These are phyloP conservation scores for Trypanosoma conorhini DNA, from an alignment of 208 protist species.

Conservation along the genomic window DNA sequence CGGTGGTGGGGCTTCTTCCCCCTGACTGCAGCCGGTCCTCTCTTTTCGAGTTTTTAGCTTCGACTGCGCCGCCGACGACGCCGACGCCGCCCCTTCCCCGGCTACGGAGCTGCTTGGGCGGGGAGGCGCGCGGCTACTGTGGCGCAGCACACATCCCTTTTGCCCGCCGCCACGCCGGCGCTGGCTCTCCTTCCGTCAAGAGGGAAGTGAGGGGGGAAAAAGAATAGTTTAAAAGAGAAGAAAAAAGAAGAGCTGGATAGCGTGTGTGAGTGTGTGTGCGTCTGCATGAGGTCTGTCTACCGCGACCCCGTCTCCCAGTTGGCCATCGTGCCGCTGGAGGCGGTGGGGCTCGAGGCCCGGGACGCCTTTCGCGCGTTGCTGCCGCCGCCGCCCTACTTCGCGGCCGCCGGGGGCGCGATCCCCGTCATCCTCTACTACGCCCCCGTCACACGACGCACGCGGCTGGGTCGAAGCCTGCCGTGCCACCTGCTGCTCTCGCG, in stretches of 20 bases:
- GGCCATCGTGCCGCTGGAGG: constrained; percentile 13
- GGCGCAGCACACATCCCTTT: background rate
- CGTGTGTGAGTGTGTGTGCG: background rate
- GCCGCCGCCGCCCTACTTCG: background rate
- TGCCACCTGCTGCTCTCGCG: constrained; percentile 20
- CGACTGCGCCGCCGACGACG: background rate
- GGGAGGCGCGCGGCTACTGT: background rate
- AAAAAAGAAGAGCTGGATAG: background rate
- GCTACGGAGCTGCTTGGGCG: background rate
- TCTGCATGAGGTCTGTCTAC: background rate
- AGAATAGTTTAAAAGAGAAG: background rate
- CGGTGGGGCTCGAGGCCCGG: constrained; percentile 11
- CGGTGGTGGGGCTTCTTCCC: background rate
- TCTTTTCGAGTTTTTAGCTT: background rate
- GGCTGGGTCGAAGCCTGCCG: background rate
- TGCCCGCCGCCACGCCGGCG: background rate
- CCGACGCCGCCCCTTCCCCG: no score
- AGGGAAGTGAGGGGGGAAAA: background rate
- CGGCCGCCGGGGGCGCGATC: background rate
- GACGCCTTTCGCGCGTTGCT: constrained; percentile 11
- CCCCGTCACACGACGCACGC: constrained; percentile 2
- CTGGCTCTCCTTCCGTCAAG: background rate
- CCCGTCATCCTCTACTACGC: constrained; percentile 24
- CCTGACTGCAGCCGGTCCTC: background rate
- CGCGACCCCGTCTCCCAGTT: constrained; percentile 20